These are phyloP conservation scores for Escallonia herrerae DNA, from an alignment of 129 eudicot species.

Conservation along the genomic window DNA sequence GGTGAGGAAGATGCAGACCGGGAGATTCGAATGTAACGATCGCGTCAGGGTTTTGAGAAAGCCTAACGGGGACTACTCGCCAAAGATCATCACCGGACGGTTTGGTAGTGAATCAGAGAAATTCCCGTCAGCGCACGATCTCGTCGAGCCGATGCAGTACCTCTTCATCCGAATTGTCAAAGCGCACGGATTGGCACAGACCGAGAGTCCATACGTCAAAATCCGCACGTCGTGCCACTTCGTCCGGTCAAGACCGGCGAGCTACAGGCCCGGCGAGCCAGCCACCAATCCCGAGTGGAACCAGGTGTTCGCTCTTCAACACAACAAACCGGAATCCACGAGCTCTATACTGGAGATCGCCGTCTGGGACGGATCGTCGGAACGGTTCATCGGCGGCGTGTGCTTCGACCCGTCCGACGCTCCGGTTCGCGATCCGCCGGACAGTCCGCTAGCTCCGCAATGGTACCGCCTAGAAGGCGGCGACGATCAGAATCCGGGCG, in stretches of 20 bases:
- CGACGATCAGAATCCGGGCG: conserved; percentile 34
- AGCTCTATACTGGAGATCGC: conserved; percentile 75
- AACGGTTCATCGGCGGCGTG: conserved; percentile 82
- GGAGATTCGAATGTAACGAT: conserved; percentile 27
- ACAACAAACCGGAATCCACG: conserved; percentile 37
- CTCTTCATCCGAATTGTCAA: conserved; percentile 68
- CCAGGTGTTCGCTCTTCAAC: conserved; percentile 70
- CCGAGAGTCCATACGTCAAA: conserved; percentile 59
- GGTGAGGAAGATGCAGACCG: conserved; percentile 58
- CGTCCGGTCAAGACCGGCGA: conserved; percentile 61
- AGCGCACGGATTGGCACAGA: conserved; percentile 66
- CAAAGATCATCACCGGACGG: conserved; percentile 47
- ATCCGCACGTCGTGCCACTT: conserved; percentile 54
- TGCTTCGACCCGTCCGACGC: conserved; percentile 95
- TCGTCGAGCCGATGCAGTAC: conserved; percentile 93
- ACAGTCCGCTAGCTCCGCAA: conserved; percentile 97
- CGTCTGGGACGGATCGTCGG: conserved; percentile 77
- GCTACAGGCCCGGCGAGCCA: conserved; percentile 42
- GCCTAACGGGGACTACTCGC: conserved; percentile 56
- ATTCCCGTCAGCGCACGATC: conserved; percentile 46
- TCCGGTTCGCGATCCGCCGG: conserved; percentile 96
- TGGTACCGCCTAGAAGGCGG: conserved; percentile 97
- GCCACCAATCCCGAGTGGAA: conserved; percentile 74
- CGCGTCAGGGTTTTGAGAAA: conserved; percentile 36
- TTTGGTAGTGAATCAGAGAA: conserved; percentile 41